phyloP scores from a whole-genome alignment of 805 yeast species.

The Candida corydali region DNA sequence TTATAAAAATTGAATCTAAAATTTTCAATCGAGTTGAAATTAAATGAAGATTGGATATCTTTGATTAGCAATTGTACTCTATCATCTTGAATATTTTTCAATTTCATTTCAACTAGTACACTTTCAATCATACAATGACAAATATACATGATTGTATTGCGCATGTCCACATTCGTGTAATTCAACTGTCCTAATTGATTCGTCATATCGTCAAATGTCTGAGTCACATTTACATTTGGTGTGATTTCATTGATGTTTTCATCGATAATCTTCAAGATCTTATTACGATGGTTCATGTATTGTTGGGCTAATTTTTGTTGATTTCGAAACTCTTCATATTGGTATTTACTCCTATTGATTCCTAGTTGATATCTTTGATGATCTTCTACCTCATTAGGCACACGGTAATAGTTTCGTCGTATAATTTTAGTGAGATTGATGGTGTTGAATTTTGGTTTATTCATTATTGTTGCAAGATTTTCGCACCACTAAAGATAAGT shows the following conservation, averaged over 20 bases:
- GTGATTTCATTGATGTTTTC: slow-evolving; percentile 1
- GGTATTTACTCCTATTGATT: background rate
- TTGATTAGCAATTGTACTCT: slow-evolving; percentile 17
- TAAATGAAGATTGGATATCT: slow-evolving; percentile 11
- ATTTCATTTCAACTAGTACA: slow-evolving; percentile 26
- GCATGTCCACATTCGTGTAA: slow-evolving; percentile 17
- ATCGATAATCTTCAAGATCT: slow-evolving; percentile 5
- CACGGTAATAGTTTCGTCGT: slow-evolving; percentile 3
- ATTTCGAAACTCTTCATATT: slow-evolving; percentile 5
- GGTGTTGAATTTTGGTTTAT: background rate
- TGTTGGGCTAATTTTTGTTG: slow-evolving; percentile 4
- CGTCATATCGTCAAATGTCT: slow-evolving; percentile 1
- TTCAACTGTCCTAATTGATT: background rate
- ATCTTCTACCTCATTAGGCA: slow-evolving; percentile 1
- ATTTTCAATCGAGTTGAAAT: slow-evolving; percentile 20
- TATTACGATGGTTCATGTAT: slow-evolving; percentile 2
- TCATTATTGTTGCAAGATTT: background rate
- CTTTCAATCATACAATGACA: slow-evolving; percentile 21
- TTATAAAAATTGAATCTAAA: slow-evolving; percentile 20
- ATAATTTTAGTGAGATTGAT: background rate
- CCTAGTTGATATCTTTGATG: slow-evolving; percentile 4
- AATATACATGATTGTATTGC: slow-evolving; percentile 19
- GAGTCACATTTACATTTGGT: background rate
- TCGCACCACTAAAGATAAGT: background rate
- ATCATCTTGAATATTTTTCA: slow-evolving; percentile 11